These are phyloP conservation scores for Aspergillus heteromorphus DNA, from an alignment of 495 filamentous ascomycete genomes.

Conservation along the genomic window DNA sequence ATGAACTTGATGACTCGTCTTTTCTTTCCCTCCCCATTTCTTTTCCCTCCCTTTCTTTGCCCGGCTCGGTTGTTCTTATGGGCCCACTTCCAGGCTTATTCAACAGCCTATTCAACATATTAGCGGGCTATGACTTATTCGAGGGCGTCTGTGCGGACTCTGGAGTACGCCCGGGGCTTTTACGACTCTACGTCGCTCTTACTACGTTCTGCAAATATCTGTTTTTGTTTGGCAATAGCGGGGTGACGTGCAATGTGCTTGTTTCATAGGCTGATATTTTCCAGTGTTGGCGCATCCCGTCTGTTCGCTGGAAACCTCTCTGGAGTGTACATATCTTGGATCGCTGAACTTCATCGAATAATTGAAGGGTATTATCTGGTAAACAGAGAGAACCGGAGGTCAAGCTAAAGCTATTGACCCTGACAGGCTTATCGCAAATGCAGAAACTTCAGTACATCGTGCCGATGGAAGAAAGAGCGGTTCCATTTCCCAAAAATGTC, in stretches of 20 bases:
- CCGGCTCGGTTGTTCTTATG: too few species aligned
- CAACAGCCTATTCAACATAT: too few species aligned
- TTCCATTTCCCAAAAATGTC: conserved; percentile 80
- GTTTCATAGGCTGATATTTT: background rate
- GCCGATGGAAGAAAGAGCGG: conserved; percentile 61
- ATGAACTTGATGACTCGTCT: too few species aligned
- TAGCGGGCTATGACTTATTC: too few species aligned
- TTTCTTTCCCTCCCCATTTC: too few species aligned
- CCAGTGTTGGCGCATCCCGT: background rate
- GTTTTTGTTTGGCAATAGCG: too few species aligned
- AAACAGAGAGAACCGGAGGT: background rate
- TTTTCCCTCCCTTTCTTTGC: too few species aligned
- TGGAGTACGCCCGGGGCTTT: too few species aligned
- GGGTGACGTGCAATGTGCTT: background rate
- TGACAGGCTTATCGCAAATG: conserved; percentile 34
- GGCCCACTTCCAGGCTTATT: too few species aligned
- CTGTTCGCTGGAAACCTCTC: background rate
- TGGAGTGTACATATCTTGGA: background rate
- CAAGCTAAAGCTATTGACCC: background rate
- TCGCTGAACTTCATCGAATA: background rate
- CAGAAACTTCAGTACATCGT: conserved; percentile 62
- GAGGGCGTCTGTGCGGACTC: too few species aligned
- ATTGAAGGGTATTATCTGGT: background rate
- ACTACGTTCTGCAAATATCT: too few species aligned
- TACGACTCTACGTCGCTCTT: too few species aligned